Evolutionary conservation across 805 yeast genomes (phyloP), one percentile per base, ranked within the genome.

Genomic region (Saturnispora gosingensis): DNA sequence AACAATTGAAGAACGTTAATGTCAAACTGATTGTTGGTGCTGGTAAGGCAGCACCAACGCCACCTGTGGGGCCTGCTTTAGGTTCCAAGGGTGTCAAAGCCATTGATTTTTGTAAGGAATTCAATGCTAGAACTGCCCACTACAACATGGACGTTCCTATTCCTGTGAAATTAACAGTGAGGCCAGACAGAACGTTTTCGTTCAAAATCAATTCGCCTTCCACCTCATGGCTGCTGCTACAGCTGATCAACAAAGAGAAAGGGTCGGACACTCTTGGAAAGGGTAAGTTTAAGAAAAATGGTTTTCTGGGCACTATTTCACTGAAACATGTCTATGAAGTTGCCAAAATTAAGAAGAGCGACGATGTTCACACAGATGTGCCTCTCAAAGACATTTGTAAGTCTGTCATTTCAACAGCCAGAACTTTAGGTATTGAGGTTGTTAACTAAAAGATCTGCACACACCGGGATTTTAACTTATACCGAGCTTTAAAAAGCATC

Each of bases 1-100:
- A 64, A 47, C 63, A 64, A 27, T 46, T 62, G 25, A 85, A 81
- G 66, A 84, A 81, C 65, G 72, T 83, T 39, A 63, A 90, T 59
- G 88, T 91, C 50, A 93, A 91, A 68, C 78, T 91, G 54, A 82
- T 91, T 48, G 98, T 91, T 4, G 96, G 91, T 8, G 98, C 99
- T 5, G 98, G 98, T 4, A 87, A 89, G 67, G 99, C 99, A 0
- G 93, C 97, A 2, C 98, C 99, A 42, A 84, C 97, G 2, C 99
- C 99, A 28, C 99, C 99, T 6, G 98, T 93, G 28, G 99, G 99
- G 58, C 99, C 99, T 45, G 99, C 98, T 0, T 74, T 93, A 47
- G 99, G 99, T 59, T 91, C 98, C 54, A 91, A 91, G 68, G 99
- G 99, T 74, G 95, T 93, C 45, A 93, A 93, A 67, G 98, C 98